Evolutionary conservation across 106 monocot species (phyloP).

Genomic region (Vanilla planifolia): DNA sequence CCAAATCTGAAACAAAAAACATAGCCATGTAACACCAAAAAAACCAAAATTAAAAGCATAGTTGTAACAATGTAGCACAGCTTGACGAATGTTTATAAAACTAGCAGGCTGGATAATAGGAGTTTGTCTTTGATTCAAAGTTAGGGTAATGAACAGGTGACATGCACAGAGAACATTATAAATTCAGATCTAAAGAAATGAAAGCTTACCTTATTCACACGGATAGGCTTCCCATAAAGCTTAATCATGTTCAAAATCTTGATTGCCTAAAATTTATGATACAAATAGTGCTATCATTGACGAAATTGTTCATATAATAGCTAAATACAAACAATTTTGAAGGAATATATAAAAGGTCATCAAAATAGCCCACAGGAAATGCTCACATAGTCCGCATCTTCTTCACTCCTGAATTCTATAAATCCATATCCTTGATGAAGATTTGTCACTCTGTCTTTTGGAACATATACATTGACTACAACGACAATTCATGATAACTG

Average conservation of each 20-base stretch:
- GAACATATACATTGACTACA: constrained; percentile 98
- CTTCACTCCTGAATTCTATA: constrained; percentile 93
- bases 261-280: constrained; percentile 51
- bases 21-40: too few relatives aligned
- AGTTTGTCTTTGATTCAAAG: too few relatives aligned
- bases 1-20: too few relatives aligned
- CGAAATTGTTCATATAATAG: not conserved
- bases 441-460: constrained; percentile 98
- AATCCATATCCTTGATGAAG: constrained; percentile 99
- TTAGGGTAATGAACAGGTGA: too few relatives aligned
- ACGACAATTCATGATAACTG: too few relatives aligned
- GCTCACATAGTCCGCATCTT: constrained; percentile 98
- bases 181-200: not conserved
- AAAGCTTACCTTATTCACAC: constrained; percentile 77
- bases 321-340: not conserved
- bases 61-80: too few relatives aligned
- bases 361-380: not conserved
- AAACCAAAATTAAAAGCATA: too few relatives aligned
- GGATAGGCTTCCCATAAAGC: constrained; percentile 92
- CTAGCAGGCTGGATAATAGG: too few relatives aligned
- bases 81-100: too few relatives aligned
- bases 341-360: not conserved
- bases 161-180: not conserved
- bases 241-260: constrained; percentile 99
- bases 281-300: not conserved